Conservation (phyloP, 2,329 filamentous ascomycete species). For the Atkinsonella hypoxylon region DNA sequence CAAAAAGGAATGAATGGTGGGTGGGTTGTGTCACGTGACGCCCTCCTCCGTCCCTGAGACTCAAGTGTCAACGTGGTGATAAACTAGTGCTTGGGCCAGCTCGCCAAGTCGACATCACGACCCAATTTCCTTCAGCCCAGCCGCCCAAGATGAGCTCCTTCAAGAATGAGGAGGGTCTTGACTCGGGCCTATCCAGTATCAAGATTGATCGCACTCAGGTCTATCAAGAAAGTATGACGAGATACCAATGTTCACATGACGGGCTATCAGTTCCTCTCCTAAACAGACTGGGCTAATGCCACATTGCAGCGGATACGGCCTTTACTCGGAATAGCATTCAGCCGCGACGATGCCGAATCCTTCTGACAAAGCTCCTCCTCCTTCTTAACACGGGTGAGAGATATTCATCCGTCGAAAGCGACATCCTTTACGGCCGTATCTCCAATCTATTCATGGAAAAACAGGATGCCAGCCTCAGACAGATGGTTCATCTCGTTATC, state of each 20-base stretch:
- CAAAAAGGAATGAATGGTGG: not conserved
- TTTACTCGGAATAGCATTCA: slow-evolving; percentile 98
- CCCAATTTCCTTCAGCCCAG: slow-evolving; percentile 19
- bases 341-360: slow-evolving; percentile 91
- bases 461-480: slow-evolving; percentile 78
- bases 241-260: slow-evolving; percentile 1
- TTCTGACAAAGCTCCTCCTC: slow-evolving; percentile 92
- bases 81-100: slow-evolving; percentile 14
- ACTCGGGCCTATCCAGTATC: slow-evolving; percentile 62
- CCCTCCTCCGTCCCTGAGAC: slow-evolving; percentile 20
- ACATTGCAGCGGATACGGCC: slow-evolving; percentile 52
- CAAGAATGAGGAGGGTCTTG: slow-evolving; percentile 98
- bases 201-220: slow-evolving; percentile 97
- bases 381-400: slow-evolving; percentile 94
- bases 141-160: slow-evolving; percentile 76
- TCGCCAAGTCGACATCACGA: slow-evolving; percentile 22
- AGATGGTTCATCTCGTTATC: slow-evolving; percentile 97
- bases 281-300: slow-evolving; percentile 3
- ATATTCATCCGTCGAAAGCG: slow-evolving; percentile 95
- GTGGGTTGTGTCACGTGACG: slow-evolving; percentile 24
- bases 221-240: slow-evolving; percentile 81
- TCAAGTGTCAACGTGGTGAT: slow-evolving; percentile 28
- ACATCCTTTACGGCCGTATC: slow-evolving; percentile 95
- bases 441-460: slow-evolving; percentile 99
- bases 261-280: not conserved